Evolutionary conservation across 495 filamentous ascomycete species (phyloP).

Genomic region (Aspergillus bridgeri): DNA sequence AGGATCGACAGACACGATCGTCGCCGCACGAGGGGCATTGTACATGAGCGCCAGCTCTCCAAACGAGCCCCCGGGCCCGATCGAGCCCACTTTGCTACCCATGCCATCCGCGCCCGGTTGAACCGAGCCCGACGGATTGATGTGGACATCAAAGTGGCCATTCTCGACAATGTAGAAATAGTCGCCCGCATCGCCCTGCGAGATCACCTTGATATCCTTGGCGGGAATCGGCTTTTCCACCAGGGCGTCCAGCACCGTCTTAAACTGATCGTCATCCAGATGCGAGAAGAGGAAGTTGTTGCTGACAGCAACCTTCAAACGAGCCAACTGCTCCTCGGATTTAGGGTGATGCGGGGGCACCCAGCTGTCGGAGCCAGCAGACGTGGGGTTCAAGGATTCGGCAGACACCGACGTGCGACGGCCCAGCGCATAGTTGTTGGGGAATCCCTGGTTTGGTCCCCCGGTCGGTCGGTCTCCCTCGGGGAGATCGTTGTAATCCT

Average conservation of each 20-base stretch:
- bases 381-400: constrained; percentile 87
- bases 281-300: constrained; percentile 93
- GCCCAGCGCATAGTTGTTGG: constrained; percentile 87
- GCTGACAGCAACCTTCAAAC: constrained; percentile 77
- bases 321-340: constrained; percentile 70
- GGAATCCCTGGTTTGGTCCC: constrained; percentile 63
- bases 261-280: constrained; percentile 86
- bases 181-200: constrained; percentile 92
- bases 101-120: constrained; percentile 81
- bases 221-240: constrained; percentile 94
- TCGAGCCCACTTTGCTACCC: constrained; percentile 77
- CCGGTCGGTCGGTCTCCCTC: constrained; percentile 31
- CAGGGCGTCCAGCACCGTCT: constrained; percentile 82
- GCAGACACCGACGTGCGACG: constrained; percentile 95
- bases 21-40: constrained; percentile 95
- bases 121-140: constrained; percentile 74
- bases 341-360: constrained; percentile 81
- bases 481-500: constrained; percentile 28
- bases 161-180: constrained; percentile 97
- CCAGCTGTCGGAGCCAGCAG: constrained; percentile 83
- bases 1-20: constrained; percentile 78
- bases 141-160: constrained; percentile 86
- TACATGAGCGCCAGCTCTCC: constrained; percentile 98
- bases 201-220: constrained; percentile 94
- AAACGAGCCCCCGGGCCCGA: constrained; percentile 90